Percentiles rank a stretch among this genome's conserved stretches.
Evolutionary conservation across 768 basidiomycete species (phyloP).

Genomic region (Termitomyces sp.): DNA sequence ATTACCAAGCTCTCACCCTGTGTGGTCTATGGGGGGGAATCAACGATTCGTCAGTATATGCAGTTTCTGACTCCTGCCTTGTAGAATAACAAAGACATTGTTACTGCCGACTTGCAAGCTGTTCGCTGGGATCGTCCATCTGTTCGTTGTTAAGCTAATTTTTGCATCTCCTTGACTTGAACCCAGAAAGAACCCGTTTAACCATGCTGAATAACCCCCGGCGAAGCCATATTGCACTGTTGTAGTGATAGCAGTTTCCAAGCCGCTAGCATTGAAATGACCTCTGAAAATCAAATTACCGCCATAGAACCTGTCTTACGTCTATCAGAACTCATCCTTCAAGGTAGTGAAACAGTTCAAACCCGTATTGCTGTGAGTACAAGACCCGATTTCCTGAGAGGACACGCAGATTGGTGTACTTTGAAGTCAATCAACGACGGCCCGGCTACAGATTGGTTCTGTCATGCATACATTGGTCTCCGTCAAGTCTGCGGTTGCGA

Average conservation of each 20-base stretch:
- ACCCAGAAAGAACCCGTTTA: conserved; percentile 44
- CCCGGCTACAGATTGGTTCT: background rate
- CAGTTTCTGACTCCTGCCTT: conserved; percentile 20
- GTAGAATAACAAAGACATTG: conserved; percentile 36
- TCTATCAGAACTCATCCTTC: background rate
- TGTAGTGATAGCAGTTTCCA: conserved; percentile 39
- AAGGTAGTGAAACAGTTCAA: conserved; percentile 1
- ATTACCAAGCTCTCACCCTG: conserved; percentile 30
- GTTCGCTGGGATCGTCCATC: conserved; percentile 33
- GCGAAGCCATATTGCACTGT: conserved; percentile 46
- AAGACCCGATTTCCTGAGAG: conserved; percentile 37
- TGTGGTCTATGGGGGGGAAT: conserved; percentile 32
- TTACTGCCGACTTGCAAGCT: conserved; percentile 28
- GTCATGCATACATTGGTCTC: conserved; percentile 35
- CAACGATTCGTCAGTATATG: background rate
- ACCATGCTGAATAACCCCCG: conserved; percentile 47
- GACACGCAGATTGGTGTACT: conserved; percentile 48
- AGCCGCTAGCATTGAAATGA: conserved; percentile 44
- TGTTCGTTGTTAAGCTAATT: conserved; percentile 35
- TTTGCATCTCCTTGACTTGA: conserved; percentile 39
- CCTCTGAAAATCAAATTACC: conserved; percentile 45
- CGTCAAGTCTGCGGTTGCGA: conserved; percentile 35
- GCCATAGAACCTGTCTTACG: conserved; percentile 39
- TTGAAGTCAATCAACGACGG: background rate
- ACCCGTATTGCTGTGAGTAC: conserved; percentile 52